Conservation (phyloP, 1,284 basidiomycete species). For the Rhodotorula sp. region DNA sequence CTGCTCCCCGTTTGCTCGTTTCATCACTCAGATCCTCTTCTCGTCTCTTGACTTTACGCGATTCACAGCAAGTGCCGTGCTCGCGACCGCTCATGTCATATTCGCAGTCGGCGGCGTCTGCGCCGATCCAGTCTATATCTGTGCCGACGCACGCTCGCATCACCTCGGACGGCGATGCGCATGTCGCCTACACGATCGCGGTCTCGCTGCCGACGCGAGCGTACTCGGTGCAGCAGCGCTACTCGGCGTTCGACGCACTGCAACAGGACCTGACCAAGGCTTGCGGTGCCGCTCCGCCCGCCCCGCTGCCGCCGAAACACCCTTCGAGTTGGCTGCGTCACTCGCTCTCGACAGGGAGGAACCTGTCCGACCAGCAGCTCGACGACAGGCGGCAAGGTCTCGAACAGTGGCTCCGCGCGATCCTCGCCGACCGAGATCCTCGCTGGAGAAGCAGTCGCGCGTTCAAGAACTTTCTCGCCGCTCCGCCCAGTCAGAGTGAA, state of each 20-base stretch:
- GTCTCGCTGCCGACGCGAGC: constrained; percentile 77
- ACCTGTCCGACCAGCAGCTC: constrained; percentile 47
- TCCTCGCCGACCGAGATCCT: constrained; percentile 73
- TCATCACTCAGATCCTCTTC: not conserved
- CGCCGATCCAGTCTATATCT: constrained; percentile 46
- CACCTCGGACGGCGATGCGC: constrained; percentile 61
- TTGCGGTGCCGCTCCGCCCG: constrained; percentile 46
- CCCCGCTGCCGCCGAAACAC: constrained; percentile 22
- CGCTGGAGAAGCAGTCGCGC: constrained; percentile 74
- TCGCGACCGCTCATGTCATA: constrained; percentile 3
- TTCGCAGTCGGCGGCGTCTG: not conserved
- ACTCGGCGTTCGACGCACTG: constrained; percentile 88
- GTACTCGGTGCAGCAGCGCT: constrained; percentile 89
- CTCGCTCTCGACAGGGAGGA: constrained; percentile 5
- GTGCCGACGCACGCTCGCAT: constrained; percentile 44
- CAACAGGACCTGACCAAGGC: constrained; percentile 55
- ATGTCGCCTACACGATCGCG: constrained; percentile 74
- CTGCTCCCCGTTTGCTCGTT: too few relatives aligned
- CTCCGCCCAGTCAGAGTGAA: constrained; percentile 55
- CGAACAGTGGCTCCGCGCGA: constrained; percentile 81
- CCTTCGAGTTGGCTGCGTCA: constrained; percentile 22
- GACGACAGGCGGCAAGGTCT: constrained; percentile 72
- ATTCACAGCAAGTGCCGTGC: not conserved
- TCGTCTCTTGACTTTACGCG: not conserved
- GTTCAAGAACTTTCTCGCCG: constrained; percentile 82